Conservation (phyloP, 108 stramenopile genomes). For the Cyclotella baltica region DNA sequence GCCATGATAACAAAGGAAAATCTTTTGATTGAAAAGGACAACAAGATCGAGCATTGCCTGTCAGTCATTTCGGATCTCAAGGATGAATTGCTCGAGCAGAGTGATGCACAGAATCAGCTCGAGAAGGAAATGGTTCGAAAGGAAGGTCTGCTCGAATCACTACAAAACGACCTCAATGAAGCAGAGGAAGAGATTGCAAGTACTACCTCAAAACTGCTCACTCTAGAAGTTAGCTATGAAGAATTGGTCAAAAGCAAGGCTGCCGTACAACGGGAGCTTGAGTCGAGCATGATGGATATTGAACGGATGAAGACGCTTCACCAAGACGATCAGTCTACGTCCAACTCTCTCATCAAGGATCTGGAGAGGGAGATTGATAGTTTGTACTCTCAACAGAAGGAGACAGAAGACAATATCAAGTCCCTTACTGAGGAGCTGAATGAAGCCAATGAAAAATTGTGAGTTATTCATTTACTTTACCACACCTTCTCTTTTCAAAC, state of each 20-base stretch:
- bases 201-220: slow-evolving; percentile 15
- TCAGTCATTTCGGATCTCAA: slow-evolving; percentile 14
- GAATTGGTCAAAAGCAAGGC: slow-evolving; percentile 8
- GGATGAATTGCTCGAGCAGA: slow-evolving; percentile 21
- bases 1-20: slow-evolving; percentile 5
- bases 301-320: slow-evolving; percentile 33
- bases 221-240: slow-evolving; percentile 20
- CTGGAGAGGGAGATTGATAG: slow-evolving; percentile 12
- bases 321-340: slow-evolving; percentile 28
- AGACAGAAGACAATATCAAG: background rate
- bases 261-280: slow-evolving; percentile 21
- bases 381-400: slow-evolving; percentile 8
- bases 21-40: slow-evolving; percentile 2
- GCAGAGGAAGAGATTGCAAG: slow-evolving; percentile 14
- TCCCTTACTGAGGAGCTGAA: slow-evolving; percentile 9
- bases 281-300: slow-evolving; percentile 31
- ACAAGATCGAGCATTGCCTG: slow-evolving; percentile 12
- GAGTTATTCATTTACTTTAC: slow-evolving; percentile 14
- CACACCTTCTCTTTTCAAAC: too few relatives aligned
- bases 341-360: slow-evolving; percentile 21
- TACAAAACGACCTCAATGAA: slow-evolving; percentile 18
- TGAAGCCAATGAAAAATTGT: slow-evolving; percentile 29
- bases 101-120: slow-evolving; percentile 14
- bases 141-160: slow-evolving; percentile 22
- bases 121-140: slow-evolving; percentile 26